Base-by-base conservation (phyloP, 2,329 filamentous ascomycete genomes). In the Cladosporium sp. region DNA sequence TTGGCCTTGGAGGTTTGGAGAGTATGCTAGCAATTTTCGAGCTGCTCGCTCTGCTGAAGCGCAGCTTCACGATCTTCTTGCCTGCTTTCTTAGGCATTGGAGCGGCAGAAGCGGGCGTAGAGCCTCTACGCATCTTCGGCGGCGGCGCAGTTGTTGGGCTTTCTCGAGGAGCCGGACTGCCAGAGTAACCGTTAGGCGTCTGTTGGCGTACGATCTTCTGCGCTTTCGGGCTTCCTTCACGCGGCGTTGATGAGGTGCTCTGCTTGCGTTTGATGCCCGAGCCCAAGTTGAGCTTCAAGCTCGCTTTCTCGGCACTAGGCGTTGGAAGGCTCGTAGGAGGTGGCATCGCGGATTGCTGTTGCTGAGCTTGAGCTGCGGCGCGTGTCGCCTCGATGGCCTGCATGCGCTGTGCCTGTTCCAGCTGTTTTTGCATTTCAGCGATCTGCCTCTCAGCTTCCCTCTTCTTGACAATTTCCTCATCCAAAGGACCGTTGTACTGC, bases 401-500 rank as follows among this genome's bases (percentile, higher is more conserved):
- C 42, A 56, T 14, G 17, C 30, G 55, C 11, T 30, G 28, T 20
- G 36, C 37, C 22, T 42, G 19, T 37, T 59, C 57, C 38, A 55
- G 34, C 22, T 55, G 20, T 11, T 19, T 28, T n/a, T 36, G 28
- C 20, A 58, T 9, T 9, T 45, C 54, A 12, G 54, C 54, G 7
- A 49, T 30, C 20, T 51, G 28, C 39, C 17, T 47, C 20, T 45
- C 42, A 12, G 47, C 36, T 1, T 34, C 22, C 14, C 22, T 22
- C 19, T 59, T 54, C 22, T 38, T 49, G 22, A 51, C 45, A 3
- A 51, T 38, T 11, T 60, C 60, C 39, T 59, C 58, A 3, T 66
- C 59, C 1, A 71, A 59, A 5, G 66, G 69, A 5, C 69, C 72
- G 28, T 52, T 70, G 56, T 73, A 74, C 34, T 61, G 60, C 47